Evolutionary conservation across 495 filamentous ascomycete genomes (phyloP), one percentile per base, ranked within the genome.

Genomic region (Amorphotheca resinae): DNA sequence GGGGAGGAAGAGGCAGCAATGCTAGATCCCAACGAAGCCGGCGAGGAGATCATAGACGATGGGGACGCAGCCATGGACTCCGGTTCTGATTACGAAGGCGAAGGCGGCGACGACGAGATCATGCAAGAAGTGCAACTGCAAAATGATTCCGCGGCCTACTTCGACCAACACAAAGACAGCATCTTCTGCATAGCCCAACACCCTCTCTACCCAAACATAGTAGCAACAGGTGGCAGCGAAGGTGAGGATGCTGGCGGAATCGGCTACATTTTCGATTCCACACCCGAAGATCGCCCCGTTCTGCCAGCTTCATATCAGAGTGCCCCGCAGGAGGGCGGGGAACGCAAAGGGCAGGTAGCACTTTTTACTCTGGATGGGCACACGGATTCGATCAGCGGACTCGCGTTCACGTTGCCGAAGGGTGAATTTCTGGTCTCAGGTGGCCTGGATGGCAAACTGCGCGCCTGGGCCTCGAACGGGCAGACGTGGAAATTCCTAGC

Each of bases 101-200:
- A 80, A 48, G 38, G n/a, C 2, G 38, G 23, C 2, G 38, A 40
- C 4, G 72, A 72, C 38, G 74, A 76, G 22, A 74, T 77, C 39
- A 68, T 75, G 26, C 67, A 87, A 58, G 84, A 87, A 55, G 76
- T 95, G 38, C 64, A 68, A 23, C 68, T 96, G 12, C 72, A 87
- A 45, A 96, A 96, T 64, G 87, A 96, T 68, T 88, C 83, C 45
- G 65, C 76, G 46, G 93, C 87, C 40, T 85, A 94, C 64, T 95
- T 95, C 61, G 91, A 95, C 64, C 56, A 58, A 1, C 87, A 94
- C 68, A 79, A 70, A 36, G 86, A 95, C 67, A 83, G 77, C 35
- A 80, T 99, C 42, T 96, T 94, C 67, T 80, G 81, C 58, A 84
- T 99, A 54, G 85, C 87, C 22, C 84, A 91, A 52, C 93, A 99